Percentiles rank a stretch among this genome's conserved stretches.
Evolutionary conservation across 106 monocot species (phyloP).

Genomic region (Dactylorhiza incarnata): DNA sequence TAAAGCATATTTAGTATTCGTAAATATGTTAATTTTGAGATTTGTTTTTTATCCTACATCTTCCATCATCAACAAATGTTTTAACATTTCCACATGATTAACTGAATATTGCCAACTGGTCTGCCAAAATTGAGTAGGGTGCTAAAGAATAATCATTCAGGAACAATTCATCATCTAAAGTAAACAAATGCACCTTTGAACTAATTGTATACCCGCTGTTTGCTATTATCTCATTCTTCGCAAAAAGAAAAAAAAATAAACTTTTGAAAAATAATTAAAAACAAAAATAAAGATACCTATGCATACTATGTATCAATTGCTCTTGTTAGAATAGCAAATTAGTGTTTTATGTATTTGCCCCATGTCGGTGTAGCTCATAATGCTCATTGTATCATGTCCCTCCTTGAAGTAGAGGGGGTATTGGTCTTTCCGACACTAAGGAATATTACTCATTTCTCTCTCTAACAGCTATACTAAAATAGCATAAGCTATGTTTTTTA

Average conservation of each 20-base stretch:
- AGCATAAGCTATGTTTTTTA: not conserved
- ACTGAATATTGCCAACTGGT: not conserved
- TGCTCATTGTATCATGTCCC: no score
- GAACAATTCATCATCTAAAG: not conserved
- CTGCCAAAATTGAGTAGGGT: not conserved
- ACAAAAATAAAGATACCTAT: no score
- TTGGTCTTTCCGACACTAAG: no score
- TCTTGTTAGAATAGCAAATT: no score
- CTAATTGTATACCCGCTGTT: not conserved
- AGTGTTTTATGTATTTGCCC: no score
- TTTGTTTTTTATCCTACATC: not conserved
- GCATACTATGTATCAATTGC: no score
- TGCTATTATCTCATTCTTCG: not conserved
- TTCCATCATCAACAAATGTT: not conserved
- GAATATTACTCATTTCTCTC: no score
- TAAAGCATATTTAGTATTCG: not conserved
- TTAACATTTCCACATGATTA: not conserved
- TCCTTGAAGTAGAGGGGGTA: no score
- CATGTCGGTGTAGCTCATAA: no score
- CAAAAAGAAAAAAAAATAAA: not conserved
- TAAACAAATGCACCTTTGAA: not conserved
- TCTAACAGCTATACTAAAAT: not conserved
- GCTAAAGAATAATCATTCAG: not conserved
- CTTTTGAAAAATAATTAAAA: conserved; percentile 1
- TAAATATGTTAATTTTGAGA: not conserved